phyloP scores from a whole-genome alignment of 2,329 filamentous ascomycete species.

The Aureobasidium sp. region DNA sequence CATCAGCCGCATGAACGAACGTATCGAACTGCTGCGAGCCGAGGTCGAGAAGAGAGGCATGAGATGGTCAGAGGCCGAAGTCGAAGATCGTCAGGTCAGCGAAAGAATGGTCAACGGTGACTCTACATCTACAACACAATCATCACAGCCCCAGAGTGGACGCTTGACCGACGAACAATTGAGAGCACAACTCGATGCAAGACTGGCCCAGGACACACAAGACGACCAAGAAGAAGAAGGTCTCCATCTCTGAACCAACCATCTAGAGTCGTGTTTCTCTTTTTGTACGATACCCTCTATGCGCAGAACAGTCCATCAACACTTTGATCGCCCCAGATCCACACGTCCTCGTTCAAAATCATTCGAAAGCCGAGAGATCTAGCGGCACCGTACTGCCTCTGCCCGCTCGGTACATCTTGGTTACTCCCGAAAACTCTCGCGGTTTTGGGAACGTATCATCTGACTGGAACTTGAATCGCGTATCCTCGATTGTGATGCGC shows the following conservation, averaged over 20 bases:
- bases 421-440: constrained; percentile 66
- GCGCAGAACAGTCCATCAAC: background rate
- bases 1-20: constrained; percentile 59
- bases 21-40: constrained; percentile 55
- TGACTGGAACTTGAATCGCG: constrained; percentile 78
- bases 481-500: constrained; percentile 60
- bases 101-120: constrained; percentile 17
- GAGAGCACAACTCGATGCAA: constrained; percentile 48
- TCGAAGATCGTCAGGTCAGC: constrained; percentile 21
- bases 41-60: constrained; percentile 60
- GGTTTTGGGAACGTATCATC: constrained; percentile 80
- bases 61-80: constrained; percentile 38
- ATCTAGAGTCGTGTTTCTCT: background rate
- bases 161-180: constrained; percentile 55
- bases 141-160: constrained; percentile 31
- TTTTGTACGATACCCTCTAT: constrained; percentile 2
- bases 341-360: constrained; percentile 1
- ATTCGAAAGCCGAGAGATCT: constrained; percentile 60
- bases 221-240: constrained; percentile 46
- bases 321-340: background rate
- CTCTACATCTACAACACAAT: background rate
- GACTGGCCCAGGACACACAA: constrained; percentile 39
- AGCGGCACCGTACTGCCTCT: constrained; percentile 90
- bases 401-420: constrained; percentile 79
- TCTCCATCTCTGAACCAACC: constrained; percentile 49